Base-by-base conservation (phyloP, 257 asterid genomes). In the Haberlea rhodopensis region DNA sequence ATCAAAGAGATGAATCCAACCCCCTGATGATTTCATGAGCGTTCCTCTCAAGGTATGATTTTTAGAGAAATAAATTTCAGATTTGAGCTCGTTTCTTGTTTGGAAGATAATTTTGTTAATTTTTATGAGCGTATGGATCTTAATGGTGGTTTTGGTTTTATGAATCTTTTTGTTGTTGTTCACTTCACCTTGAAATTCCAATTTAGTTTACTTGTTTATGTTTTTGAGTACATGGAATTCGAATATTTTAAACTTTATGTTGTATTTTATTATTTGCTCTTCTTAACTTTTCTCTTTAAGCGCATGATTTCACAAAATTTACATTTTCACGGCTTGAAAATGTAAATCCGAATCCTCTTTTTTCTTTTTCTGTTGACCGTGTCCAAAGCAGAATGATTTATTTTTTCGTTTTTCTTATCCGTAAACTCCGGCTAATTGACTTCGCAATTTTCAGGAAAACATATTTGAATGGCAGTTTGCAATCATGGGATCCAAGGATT, bases 391-490 rank as follows among this genome's bases (percentile, higher is more conserved):
- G 21, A 8, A 40, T 31, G 29, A 16, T 18, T n/a, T n/a, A n/a
- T 24, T 23, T 48, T 40, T 18, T 16, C 13, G 16, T 56, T 10
- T 28, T 6, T 29, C 25, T 43, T 48, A 9, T 53, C 31, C 24
- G 3, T 48, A 16, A 5, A 19, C 21, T 5, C 53, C 20, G 63
- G 49, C 61, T 57, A 23, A 72, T 49, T 13, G 26, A 46, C 45
- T n/a, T 11, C 20, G 54, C 21, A 8, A 5, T 67, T 15, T 59
- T 57, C 79, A 90, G 97, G 96, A 88, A 72, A 76, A 91, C 72
- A 84, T 91, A 70, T 86, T 88, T 66, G 95, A 91, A 71, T 91
- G 96, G 96, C 97, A 86, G 51, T 86, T 91, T 69, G 97, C 96
- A 21, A 83, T 88, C 58, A 84, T 84, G 77, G 95, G 96, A n/a